phyloP scores from a whole-genome alignment of 179 eudicot species.

The Silene vulgaris region DNA sequence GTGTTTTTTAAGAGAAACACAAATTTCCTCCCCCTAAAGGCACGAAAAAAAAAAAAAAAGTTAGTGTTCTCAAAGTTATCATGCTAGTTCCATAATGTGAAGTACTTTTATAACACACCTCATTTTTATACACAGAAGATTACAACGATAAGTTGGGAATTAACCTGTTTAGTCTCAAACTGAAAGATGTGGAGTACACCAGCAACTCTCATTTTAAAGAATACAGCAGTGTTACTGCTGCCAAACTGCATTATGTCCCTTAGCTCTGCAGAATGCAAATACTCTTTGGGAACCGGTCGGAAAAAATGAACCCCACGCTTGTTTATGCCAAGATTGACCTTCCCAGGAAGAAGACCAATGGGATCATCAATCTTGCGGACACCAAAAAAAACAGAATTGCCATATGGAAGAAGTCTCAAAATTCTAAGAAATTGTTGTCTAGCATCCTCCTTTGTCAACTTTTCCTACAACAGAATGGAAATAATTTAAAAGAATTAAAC shows the following conservation, averaged over 20 bases:
- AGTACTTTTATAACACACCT: neutral
- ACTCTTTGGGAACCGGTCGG: constrained; percentile 96
- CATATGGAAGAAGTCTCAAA: constrained; percentile 86
- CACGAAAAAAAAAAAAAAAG: constrained; percentile 15
- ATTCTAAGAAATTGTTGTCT: constrained; percentile 84
- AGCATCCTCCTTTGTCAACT: constrained; percentile 87
- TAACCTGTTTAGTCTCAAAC: constrained; percentile 97
- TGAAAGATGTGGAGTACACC: constrained; percentile 96
- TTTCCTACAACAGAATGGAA: constrained; percentile 47
- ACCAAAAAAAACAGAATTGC: constrained; percentile 89
- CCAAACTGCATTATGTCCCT: constrained; percentile 99
- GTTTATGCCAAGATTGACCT: constrained; percentile 79
- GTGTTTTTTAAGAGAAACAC: constrained; percentile 97
- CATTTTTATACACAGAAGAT: neutral
- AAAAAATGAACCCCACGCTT: constrained; percentile 99
- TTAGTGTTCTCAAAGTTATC: neutral
- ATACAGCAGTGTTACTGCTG: constrained; percentile 94
- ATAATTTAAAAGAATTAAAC: neutral
- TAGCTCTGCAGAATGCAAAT: constrained; percentile 90
- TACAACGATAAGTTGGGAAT: neutral
- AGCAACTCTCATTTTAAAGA: constrained; percentile 98
- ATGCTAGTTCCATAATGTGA: neutral
- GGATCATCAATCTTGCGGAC: constrained; percentile 99
- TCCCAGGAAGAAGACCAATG: constrained; percentile 93
- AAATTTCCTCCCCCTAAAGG: constrained; percentile 89